A percentile compares a stretch with the other conserved stretches of the same genome.
Conservation (phyloP, 345 rosid species). For the Linum trigynum region DNA sequence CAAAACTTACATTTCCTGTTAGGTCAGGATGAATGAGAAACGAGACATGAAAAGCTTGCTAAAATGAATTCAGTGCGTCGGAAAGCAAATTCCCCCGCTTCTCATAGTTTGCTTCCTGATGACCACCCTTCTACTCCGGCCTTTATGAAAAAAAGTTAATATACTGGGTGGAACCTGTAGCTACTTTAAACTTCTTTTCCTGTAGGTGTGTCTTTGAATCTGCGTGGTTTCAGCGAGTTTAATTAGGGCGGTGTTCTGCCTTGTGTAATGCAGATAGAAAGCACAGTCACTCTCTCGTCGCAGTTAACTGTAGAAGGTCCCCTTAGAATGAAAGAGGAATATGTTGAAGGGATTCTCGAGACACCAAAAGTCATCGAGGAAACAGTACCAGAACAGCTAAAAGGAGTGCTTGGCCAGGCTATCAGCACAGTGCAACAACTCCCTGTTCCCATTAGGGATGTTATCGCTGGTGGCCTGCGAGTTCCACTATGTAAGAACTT, state of each 20-base stretch:
- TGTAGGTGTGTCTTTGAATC: not conserved
- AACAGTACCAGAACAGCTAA: constrained; percentile 73
- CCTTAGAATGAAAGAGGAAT: constrained; percentile 77
- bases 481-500: constrained; percentile 68
- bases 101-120: no score
- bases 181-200: not conserved
- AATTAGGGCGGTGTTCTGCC: not conserved
- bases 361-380: constrained; percentile 76
- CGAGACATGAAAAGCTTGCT: no score
- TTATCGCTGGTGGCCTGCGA: constrained; percentile 48
- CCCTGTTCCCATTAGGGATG: constrained; percentile 68
- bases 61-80: no score
- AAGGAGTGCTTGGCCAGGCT: constrained; percentile 69
- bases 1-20: not conserved
- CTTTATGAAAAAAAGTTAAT: no score
- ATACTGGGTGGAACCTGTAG: no score
- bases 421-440: constrained; percentile 56
- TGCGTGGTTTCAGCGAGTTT: constrained; percentile 1
- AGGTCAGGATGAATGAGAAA: no score
- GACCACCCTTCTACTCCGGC: no score
- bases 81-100: no score
- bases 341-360: constrained; percentile 65
- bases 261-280: constrained; percentile 60
- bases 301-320: constrained; percentile 83
- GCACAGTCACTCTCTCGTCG: constrained; percentile 53